Percentiles rank a stretch among this genome's conserved stretches.
These are phyloP conservation scores for Bipolaris sorokiniana DNA, from an alignment of 2,329 filamentous ascomycete genomes.

Conservation along the genomic window DNA sequence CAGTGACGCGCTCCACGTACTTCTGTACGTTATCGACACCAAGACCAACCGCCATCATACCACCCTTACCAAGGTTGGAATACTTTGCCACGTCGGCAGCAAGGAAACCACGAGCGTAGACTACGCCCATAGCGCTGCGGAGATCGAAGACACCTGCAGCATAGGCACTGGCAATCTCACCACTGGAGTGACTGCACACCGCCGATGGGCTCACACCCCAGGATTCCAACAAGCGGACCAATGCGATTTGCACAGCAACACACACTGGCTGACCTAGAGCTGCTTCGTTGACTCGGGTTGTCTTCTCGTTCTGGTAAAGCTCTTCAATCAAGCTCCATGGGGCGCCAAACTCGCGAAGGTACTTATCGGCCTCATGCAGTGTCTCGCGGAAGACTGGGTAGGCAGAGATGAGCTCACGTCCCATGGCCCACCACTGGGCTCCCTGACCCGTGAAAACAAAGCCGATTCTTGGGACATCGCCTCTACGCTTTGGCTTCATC, in stretches of 20 bases:
- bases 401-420: not conserved
- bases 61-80: not conserved
- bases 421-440: conserved; percentile 1
- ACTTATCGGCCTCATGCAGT: conserved; percentile 26
- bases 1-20: not conserved
- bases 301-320: conserved; percentile 11
- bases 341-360: not conserved
- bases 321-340: conserved; percentile 22
- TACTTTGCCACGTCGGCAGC: not conserved
- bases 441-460: conserved; percentile 2
- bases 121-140: conserved; percentile 9
- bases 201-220: conserved; percentile 18
- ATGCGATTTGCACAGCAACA: conserved; percentile 25
- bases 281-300: conserved; percentile 15
- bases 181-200: conserved; percentile 29
- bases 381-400: conserved; percentile 20
- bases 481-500: not conserved
- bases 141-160: conserved; percentile 18
- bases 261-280: conserved; percentile 20
- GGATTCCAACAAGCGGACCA: conserved; percentile 16
- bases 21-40: conserved; percentile 5
- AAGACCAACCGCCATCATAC: conserved; percentile 9
- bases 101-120: conserved; percentile 3
- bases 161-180: conserved; percentile 33
- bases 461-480: not conserved